These are phyloP conservation scores for Populus pruinosa DNA, from an alignment of 345 rosid genomes.

Conservation along the genomic window DNA sequence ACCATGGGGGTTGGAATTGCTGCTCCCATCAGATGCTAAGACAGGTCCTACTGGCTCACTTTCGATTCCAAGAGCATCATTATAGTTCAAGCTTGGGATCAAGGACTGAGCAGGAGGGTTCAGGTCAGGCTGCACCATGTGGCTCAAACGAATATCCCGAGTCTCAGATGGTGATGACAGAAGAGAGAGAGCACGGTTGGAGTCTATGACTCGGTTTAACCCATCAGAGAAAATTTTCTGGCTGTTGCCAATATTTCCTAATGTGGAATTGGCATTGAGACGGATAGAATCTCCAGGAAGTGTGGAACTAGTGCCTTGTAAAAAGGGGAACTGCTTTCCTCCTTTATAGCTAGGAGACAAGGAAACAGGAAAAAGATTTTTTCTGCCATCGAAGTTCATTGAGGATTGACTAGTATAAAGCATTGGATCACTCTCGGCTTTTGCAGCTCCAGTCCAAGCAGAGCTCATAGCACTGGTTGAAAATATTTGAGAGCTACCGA, in stretches of 20 bases:
- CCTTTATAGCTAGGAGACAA: slow-evolving; percentile 28
- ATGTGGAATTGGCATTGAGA: slow-evolving; percentile 20
- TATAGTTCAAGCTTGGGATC: slow-evolving; percentile 39
- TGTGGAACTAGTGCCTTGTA: slow-evolving; percentile 31
- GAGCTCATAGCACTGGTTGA: slow-evolving; percentile 29
- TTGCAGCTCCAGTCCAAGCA: slow-evolving; percentile 42
- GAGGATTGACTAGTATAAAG: slow-evolving; percentile 23
- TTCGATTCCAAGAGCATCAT: slow-evolving; percentile 23
- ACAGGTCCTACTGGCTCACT: slow-evolving; percentile 27
- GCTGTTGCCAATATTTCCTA: slow-evolving; percentile 27
- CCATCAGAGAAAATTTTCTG: slow-evolving; percentile 38
- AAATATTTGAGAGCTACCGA: slow-evolving; percentile 40
- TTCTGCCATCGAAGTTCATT: slow-evolving; percentile 35
- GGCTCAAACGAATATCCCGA: slow-evolving; percentile 37
- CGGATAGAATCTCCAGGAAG: slow-evolving; percentile 29
- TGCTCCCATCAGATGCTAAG: slow-evolving; percentile 29
- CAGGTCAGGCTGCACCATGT: slow-evolving; percentile 37
- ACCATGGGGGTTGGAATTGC: slow-evolving; percentile 24
- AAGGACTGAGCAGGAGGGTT: slow-evolving; percentile 34
- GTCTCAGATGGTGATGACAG: slow-evolving; percentile 60
- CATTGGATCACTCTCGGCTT: slow-evolving; percentile 31
- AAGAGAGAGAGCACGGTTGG: slow-evolving; percentile 77
- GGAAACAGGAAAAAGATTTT: slow-evolving; percentile 30
- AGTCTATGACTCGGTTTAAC: slow-evolving; percentile 24
- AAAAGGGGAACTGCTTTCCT: slow-evolving; percentile 44